Base-by-base conservation (phyloP, 306 rosid genomes). In the Citrullus colocynthis region DNA sequence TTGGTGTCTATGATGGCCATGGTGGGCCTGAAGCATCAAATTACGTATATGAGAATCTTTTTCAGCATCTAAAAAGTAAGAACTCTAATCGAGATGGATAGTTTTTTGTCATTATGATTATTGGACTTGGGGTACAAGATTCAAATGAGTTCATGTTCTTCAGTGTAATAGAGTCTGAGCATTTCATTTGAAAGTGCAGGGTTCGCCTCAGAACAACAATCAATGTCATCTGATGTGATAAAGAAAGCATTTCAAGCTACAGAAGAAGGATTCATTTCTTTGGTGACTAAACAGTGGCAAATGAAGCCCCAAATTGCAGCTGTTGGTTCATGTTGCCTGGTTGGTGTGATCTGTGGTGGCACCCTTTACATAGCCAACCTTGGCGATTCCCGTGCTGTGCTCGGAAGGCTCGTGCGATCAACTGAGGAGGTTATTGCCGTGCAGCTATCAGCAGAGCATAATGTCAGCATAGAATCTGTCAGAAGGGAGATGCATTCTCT, bases 21-120 rank as follows among this genome's bases (percentile, higher is more conserved):
- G 98, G 98, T 1, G 98, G 98, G 55, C 98, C 98, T 2, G 98
- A 93, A 88, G 88, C 98, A 3, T 91, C 98, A 2, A 91, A 96
- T n/a, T 93, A 83, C 84, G 39, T 93, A 34, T 86, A 88, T 62
- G 93, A 93, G 58, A 77, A 90, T 51, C 93, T 93, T 28, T 93
- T 93, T 80, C 96, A 87, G 67, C 90, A 93, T 82, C 81, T 93
- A 12, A 93, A 91, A 79, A 79, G 97, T 92, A 91, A 79, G 85
- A 41, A 59, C 32, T 76, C 48, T 45, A 54, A 54, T 55, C 41
- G 39, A 72, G 49, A 42, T 28, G 13, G 49, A 71, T 64, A 20
- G 48, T n/a, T 16, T 55, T 48, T 64, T 61, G 9, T 45, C 16
- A 18, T 14, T 24, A 69, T 49, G 36, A 58, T 18, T 76, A 7